Base-by-base conservation (phyloP, 352 stramenopile genomes). In the Phytophthora podocarpi region DNA sequence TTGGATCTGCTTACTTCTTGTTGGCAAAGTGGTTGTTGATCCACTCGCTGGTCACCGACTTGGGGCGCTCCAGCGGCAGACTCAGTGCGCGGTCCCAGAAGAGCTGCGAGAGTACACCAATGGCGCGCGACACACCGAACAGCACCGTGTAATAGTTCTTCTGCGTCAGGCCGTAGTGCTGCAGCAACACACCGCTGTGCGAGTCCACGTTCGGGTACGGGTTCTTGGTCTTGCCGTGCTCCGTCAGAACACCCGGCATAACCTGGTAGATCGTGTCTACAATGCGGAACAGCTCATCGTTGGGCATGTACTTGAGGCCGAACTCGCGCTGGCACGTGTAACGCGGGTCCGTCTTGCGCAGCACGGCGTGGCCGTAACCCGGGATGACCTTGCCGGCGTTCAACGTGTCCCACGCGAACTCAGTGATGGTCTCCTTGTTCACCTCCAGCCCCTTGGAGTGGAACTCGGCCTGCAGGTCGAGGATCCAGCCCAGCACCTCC, bases 91-190 rank as follows among this genome's bases (percentile, higher is more conserved):
- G 93, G 88, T 99, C 97, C 88, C 89, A 97, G 82, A 99, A 99
- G 67, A 99, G 85, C 83, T 99, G 97, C 66, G 92, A 98, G 57
- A 99, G 88, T 68, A 97, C 97, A 80, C 97, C 97, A 37, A 99
- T 98, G 23, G 95, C 97, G 57, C 97, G 91, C 62, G 93, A 99
- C 3, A 99, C 97, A 72, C 97, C 97, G 74, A 99, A 99, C 64
- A 99, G 91, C 36, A 99, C 97, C 31, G 97, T 99, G 95, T 99
- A 99, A 84, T 99, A 99, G 80, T 99, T 97, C 87, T 98, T 98
- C 87, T 99, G 93, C 48, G 95, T 99, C 77, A 99, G 92, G 67
- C 96, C 96, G 85, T 99, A 99, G 86, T 99, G 97, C 91, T 98
- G 98, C 26, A 99, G 86, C 65, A 99, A 85, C 69, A 99, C 97